Evolutionary conservation across 176 grass and related monocot genomes (phyloP).

Genomic region (Phyllostachys edulis): DNA sequence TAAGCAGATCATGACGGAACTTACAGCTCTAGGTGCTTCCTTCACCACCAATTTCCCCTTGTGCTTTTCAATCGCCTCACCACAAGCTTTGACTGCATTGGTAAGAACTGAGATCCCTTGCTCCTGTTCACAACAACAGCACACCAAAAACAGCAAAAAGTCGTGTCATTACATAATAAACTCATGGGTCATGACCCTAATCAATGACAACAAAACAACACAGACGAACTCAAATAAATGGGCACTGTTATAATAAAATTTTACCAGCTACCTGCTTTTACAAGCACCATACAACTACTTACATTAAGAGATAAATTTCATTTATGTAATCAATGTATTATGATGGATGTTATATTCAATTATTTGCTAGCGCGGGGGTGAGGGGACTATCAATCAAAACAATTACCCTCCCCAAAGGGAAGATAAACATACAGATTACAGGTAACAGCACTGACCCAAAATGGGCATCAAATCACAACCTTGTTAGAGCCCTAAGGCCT

Average conservation of each 20-base stretch:
- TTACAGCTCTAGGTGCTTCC: slow-evolving; percentile 75
- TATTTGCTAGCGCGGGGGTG: background rate
- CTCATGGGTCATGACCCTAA: background rate
- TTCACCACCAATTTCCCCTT: slow-evolving; percentile 69
- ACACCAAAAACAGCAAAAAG: background rate
- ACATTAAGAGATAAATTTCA: background rate
- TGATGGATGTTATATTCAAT: background rate
- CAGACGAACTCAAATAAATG: background rate
- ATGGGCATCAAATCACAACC: background rate
- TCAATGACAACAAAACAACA: background rate
- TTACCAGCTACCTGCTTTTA: background rate
- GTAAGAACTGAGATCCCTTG: slow-evolving; percentile 52
- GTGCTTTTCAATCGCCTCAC: slow-evolving; percentile 51
- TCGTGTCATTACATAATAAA: background rate
- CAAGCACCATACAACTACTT: background rate
- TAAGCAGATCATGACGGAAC: background rate
- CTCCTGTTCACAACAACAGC: slow-evolving; percentile 39
- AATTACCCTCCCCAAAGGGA: background rate
- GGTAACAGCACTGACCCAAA: background rate
- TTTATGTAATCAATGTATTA: background rate
- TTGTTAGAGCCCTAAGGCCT: background rate
- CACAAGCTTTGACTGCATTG: slow-evolving; percentile 56
- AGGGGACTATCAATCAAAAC: background rate
- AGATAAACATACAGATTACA: background rate
- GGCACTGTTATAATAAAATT: background rate